Evolutionary conservation across 2,329 filamentous ascomycete species (phyloP).

Genomic region (Exophiala calicioides): DNA sequence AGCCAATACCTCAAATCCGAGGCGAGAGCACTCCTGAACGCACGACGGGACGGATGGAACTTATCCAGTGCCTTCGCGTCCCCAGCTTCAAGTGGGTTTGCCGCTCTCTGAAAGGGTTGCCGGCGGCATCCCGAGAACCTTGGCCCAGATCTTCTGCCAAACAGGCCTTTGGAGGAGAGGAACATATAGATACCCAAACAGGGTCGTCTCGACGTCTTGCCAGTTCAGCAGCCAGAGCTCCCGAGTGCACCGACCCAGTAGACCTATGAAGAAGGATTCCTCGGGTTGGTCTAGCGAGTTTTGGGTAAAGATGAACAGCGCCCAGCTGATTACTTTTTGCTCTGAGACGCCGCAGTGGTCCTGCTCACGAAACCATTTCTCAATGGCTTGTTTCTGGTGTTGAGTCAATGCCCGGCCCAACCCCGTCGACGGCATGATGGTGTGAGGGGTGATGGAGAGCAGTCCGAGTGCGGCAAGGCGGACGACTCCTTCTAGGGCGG

Average conservation of each 20-base stretch:
- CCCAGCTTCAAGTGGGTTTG: not conserved
- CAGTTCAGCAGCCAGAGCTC: conserved; percentile 15
- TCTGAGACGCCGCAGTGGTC: not conserved
- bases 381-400: conserved; percentile 21
- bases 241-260: conserved; percentile 8
- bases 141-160: conserved; percentile 21
- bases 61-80: not conserved
- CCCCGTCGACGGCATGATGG: conserved; percentile 23
- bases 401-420: conserved; percentile 26
- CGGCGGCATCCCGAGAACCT: not conserved
- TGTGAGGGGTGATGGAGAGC: conserved; percentile 18
- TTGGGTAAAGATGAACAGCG: conserved; percentile 31
- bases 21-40: too few species aligned
- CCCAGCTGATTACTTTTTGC: conserved; percentile 29
- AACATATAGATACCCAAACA: conserved; percentile 23
- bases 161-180: conserved; percentile 13
- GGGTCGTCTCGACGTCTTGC: conserved; percentile 20
- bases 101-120: not conserved
- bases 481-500: conserved; percentile 22
- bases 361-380: conserved; percentile 14
- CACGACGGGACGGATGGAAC: too few species aligned
- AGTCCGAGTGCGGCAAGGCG: conserved; percentile 26
- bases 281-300: conserved; percentile 20
- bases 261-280: conserved; percentile 12
- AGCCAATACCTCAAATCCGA: too few species aligned